Base-by-base conservation (phyloP, 352 stramenopile genomes). In the Phytophthora tubulina region DNA sequence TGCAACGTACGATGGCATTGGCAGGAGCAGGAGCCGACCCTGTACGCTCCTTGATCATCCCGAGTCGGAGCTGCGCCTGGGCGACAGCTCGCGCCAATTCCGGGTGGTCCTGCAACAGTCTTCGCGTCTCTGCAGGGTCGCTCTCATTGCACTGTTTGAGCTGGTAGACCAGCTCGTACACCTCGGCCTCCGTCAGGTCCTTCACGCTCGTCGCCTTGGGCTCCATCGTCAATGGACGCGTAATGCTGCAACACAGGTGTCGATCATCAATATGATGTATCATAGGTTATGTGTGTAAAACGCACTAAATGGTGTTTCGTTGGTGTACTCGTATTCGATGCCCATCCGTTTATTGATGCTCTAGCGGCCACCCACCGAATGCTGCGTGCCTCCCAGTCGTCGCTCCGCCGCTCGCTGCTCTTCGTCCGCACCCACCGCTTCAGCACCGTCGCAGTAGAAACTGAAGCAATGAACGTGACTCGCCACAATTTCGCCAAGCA, bases 61-160 rank as follows among this genome's bases (percentile, higher is more conserved):
- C 86, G 38, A 95, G 75, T n/a, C 86, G 86, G 27, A 95, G 81
- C 71, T 92, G 85, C 48, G 80, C 80, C 67, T 95, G 85, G 11
- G 82, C 84, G 35, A 95, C 72, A 13, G 87, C 87, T 46, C 87
- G 80, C 41, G 87, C 83, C 54, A 93, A 85, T 67, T 95, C 85
- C 30, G 86, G 81, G 44, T 95, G 83, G 55, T 93, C 85, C 65
- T 93, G 85, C 48, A 95, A 73, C 63, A 95, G 68, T 2, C 83
- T 73, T 11, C 85, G 72, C 56, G 80, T 92, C 67, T 92, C 87
- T 35, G 83, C 87, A 0, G 87, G 84, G 11, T 88, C 86, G 63
- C 82, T 91, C 73, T 95, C 85, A 74, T 91, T 92, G 65, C 85
- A 93, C 72, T 91, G 82, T 65, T 92, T 91, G 48, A 95, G 72